A percentile compares a stretch with the other conserved stretches of the same genome.
Evolutionary conservation across 2,329 filamentous ascomycete species (phyloP).

Genomic region (Chaetomium sp.): DNA sequence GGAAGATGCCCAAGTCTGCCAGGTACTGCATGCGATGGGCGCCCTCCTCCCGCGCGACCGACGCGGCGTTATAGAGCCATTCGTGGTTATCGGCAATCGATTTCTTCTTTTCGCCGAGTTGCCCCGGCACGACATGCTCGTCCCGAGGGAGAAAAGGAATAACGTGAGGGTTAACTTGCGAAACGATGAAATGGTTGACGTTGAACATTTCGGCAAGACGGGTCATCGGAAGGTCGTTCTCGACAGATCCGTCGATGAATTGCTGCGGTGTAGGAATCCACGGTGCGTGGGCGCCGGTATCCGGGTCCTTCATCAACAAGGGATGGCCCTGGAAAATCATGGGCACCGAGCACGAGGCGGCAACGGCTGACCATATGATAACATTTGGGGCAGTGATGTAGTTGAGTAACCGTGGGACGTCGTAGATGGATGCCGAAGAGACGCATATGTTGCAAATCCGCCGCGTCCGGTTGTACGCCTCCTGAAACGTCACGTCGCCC

Average conservation of each 20-base stretch:
- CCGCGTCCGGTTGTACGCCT: conserved; percentile 90
- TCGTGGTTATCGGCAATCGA: conserved; percentile 11
- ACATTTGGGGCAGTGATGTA: conserved; percentile 92
- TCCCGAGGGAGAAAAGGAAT: conserved; percentile 77
- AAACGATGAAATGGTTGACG: conserved; percentile 96
- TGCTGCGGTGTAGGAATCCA: conserved; percentile 83
- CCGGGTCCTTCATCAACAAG: conserved; percentile 76
- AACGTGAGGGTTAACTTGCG: conserved; percentile 92
- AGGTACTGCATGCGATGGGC: conserved; percentile 75
- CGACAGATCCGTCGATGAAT: conserved; percentile 92
- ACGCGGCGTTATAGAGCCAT: conserved; percentile 62
- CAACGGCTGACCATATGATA: conserved; percentile 92
- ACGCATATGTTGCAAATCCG: conserved; percentile 92
- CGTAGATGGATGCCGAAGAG: conserved; percentile 79
- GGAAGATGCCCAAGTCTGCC: conserved; percentile 72
- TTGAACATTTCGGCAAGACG: conserved; percentile 92
- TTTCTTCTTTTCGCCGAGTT: conserved; percentile 9
- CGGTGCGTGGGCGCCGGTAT: conserved; percentile 66
- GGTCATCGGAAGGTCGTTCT: conserved; percentile 89
- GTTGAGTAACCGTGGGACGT: conserved; percentile 80
- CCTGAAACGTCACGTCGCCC: conserved; percentile 88
- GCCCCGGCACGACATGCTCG: conserved; percentile 40
- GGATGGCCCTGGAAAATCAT: conserved; percentile 74
- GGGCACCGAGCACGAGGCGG: conserved; percentile 91
- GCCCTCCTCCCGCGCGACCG: conserved; percentile 70